Evolutionary conservation across 1,284 basidiomycete genomes (phyloP).

Genomic region (Gymnopus androsaceus): DNA sequence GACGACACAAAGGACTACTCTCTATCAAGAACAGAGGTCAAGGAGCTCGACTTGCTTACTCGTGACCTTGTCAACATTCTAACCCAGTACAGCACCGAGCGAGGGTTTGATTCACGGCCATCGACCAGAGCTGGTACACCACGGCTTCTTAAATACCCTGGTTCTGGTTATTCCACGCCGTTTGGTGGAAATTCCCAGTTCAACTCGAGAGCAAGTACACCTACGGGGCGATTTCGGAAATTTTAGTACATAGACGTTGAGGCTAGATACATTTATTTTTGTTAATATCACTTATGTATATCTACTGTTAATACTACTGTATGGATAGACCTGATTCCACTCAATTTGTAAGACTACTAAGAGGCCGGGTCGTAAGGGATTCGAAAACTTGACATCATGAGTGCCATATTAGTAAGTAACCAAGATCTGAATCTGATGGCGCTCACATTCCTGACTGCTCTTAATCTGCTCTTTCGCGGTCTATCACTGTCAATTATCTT

Average conservation of each 20-base stretch:
- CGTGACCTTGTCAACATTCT: conserved; percentile 74
- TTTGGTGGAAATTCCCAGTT: conserved; percentile 43
- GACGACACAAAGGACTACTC: conserved; percentile 43
- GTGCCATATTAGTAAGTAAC: too few species aligned
- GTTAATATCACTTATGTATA: conserved; percentile 9
- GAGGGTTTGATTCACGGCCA: conserved; percentile 23
- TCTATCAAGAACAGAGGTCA: conserved; percentile 65
- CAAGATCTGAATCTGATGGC: too few species aligned
- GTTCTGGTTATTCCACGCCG: conserved; percentile 60
- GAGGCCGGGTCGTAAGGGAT: not conserved
- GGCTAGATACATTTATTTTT: not conserved
- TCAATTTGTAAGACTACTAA: not conserved
- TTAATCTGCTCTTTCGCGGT: too few species aligned
- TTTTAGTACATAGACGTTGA: conserved; percentile 2
- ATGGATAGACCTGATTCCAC: not conserved
- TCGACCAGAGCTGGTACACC: conserved; percentile 68
- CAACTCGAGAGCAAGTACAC: conserved; percentile 67
- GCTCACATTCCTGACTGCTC: too few species aligned
- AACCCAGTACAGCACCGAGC: conserved; percentile 64
- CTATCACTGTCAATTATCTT: too few species aligned
- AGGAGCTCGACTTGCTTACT: conserved; percentile 75
- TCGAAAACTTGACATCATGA: too few species aligned
- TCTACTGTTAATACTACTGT: conserved; percentile 3
- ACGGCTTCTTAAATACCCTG: conserved; percentile 34
- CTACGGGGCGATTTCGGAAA: conserved; percentile 46